phyloP scores from a whole-genome alignment of 768 basidiomycete species.

The Trametes villosa region DNA sequence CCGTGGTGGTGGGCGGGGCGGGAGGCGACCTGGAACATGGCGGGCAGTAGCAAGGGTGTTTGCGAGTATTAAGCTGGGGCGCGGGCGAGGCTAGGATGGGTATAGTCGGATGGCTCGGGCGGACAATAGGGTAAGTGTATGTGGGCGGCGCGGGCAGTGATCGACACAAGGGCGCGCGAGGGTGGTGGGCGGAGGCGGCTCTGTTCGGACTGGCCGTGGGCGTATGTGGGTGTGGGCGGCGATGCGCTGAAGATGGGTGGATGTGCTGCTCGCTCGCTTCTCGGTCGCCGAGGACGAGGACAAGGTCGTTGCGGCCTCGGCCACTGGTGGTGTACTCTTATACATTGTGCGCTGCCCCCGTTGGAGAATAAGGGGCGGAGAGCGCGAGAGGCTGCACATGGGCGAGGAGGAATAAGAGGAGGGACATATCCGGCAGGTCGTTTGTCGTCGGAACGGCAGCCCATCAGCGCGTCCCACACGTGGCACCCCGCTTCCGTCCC shows the following conservation, averaged over 20 bases:
- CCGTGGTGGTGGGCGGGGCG: slow-evolving; percentile 31
- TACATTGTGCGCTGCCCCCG: slow-evolving; percentile 23
- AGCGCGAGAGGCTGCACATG: slow-evolving; percentile 21
- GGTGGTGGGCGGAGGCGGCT: slow-evolving; percentile 2
- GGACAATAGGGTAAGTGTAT: slow-evolving; percentile 23
- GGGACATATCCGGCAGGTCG: slow-evolving; percentile 30
- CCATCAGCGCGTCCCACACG: slow-evolving; percentile 16
- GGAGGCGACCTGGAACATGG: slow-evolving; percentile 38
- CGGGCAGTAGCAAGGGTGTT: slow-evolving; percentile 2
- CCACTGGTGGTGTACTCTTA: slow-evolving; percentile 21
- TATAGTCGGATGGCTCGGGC: slow-evolving; percentile 13
- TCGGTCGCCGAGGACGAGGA: slow-evolving; percentile 5
- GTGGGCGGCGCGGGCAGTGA: slow-evolving; percentile 24
- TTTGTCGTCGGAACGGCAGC: slow-evolving; percentile 28
- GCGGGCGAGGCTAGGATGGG: slow-evolving; percentile 22
- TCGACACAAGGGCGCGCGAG: slow-evolving; percentile 27
- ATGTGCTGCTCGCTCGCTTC: background rate
- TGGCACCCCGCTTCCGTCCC: slow-evolving; percentile 13
- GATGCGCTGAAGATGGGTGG: slow-evolving; percentile 2
- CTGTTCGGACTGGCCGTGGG: no score
- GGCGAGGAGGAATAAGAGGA: slow-evolving; percentile 34
- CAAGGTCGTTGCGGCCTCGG: slow-evolving; percentile 1
- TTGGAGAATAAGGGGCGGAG: slow-evolving; percentile 28
- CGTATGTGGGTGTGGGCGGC: no score
- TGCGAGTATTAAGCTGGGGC: slow-evolving; percentile 11